Evolutionary conservation across 2,329 filamentous ascomycete species (phyloP), one percentile per base, ranked within the genome.

Genomic region (Lachnellula willkommii): DNA sequence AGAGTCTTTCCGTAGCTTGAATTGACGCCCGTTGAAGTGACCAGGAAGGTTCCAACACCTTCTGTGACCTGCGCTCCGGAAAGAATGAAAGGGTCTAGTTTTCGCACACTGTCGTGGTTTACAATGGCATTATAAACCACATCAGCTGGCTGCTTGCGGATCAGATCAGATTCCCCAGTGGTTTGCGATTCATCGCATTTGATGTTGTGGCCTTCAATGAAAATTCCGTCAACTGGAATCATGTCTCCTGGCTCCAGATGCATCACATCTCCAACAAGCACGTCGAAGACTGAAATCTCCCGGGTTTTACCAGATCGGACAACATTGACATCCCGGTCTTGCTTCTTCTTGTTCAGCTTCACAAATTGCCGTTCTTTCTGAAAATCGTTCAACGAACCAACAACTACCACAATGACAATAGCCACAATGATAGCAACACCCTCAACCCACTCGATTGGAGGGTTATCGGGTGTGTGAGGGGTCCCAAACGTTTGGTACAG

Each of bases 311-410:
- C 89, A 1, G 88, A 91, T n/a, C 89, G 84, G 51, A 89, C 75
- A 9, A 90, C 84, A 59, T 89, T 90, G 63, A 93, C 83, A 50
- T 80, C 75, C 35, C 88, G 80, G 66, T 90, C 85, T 50, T 90
- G 84, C 70, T 92, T 92, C 67, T 90, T 89, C 69, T 83, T 83
- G 71, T 91, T 91, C 57, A 92, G 74, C 69, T 89, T 90, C 40
- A 89, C 85, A 65, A 92, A 92, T 65, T 90, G 87, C 47, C 85
- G 80, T 69, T 91, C 88, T 70, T 91, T 91, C 66, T 92, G 88
- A 79, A 84, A 92, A 67, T 92, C 89, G 62, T 90, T 92, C 36
- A 85, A 74, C n/a, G 88, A 88, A 58, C 87, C 88, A 20, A 90
- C 88, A 20, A 87, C 71, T 3, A 91, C 85, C 47, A 92, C 89